Evolutionary conservation across 2,329 filamentous ascomycete genomes (phyloP).

Genomic region (Aspergillus udagawae): DNA sequence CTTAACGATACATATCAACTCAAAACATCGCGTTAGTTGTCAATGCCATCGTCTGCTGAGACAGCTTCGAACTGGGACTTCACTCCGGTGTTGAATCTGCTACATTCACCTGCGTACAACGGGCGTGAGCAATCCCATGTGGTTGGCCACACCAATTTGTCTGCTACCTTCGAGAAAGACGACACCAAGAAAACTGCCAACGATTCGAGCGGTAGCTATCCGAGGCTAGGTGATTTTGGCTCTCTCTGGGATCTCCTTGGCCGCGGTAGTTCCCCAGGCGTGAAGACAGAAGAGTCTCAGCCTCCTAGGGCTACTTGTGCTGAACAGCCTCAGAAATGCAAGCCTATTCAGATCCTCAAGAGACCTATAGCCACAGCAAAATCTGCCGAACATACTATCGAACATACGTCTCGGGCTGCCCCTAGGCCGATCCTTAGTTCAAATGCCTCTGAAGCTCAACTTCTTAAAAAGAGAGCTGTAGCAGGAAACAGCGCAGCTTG

Average conservation of each 20-base stretch:
- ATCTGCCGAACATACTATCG: background rate
- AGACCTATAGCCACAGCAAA: constrained; percentile 3
- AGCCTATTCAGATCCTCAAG: constrained; percentile 19
- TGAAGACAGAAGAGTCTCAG: background rate
- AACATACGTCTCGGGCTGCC: background rate
- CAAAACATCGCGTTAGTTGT: constrained; percentile 3
- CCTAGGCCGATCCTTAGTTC: constrained; percentile 5
- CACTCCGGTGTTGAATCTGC: constrained; percentile 41
- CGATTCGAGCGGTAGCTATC: constrained; percentile 5
- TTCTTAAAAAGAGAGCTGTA: background rate
- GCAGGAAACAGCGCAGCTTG: background rate
- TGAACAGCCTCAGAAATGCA: constrained; percentile 1
- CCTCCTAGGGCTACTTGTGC: background rate
- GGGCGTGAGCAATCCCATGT: constrained; percentile 8
- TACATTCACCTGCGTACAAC: constrained; percentile 30
- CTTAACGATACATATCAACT: background rate
- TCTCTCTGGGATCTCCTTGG: constrained; percentile 39
- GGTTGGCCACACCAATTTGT: constrained; percentile 10
- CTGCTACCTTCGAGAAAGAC: constrained; percentile 5
- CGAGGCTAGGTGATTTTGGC: constrained; percentile 42
- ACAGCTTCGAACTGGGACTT: constrained; percentile 42
- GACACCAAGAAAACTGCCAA: constrained; percentile 7
- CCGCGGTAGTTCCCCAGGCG: constrained; percentile 11
- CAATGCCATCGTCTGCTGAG: constrained; percentile 29
- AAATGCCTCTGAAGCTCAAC: constrained; percentile 1